phyloP scores from a whole-genome alignment of 1,139 yeast species.

The Meyerozyma carpophila region DNA sequence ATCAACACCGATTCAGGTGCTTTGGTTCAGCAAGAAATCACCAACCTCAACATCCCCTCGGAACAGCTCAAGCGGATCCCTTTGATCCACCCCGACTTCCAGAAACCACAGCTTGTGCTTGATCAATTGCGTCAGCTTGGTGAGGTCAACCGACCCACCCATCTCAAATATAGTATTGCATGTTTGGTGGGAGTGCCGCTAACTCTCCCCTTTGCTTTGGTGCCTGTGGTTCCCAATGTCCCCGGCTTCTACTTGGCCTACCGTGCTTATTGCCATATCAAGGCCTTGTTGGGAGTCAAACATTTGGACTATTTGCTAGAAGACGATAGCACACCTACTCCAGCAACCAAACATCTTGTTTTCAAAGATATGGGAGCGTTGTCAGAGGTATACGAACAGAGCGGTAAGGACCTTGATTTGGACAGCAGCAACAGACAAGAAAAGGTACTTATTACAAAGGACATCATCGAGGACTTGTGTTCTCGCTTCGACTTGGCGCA shows the following conservation, averaged over 20 bases:
- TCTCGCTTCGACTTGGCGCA: slow-evolving; percentile 27
- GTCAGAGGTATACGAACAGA: slow-evolving; percentile 15
- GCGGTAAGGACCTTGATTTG: not conserved
- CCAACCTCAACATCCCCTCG: slow-evolving; percentile 21
- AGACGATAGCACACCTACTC: slow-evolving; percentile 1
- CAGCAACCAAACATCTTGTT: slow-evolving; percentile 19
- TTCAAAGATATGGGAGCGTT: slow-evolving; percentile 16
- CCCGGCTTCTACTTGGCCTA: slow-evolving; percentile 88
- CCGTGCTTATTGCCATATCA: slow-evolving; percentile 78
- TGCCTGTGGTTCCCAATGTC: slow-evolving; percentile 91
- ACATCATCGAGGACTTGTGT: slow-evolving; percentile 27
- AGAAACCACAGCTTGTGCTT: slow-evolving; percentile 25
- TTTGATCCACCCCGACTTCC: slow-evolving; percentile 37
- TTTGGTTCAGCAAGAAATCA: slow-evolving; percentile 29
- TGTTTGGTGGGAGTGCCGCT: slow-evolving; percentile 69
- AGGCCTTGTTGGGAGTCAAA: slow-evolving; percentile 71
- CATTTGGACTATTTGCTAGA: slow-evolving; percentile 54
- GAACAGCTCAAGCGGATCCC: slow-evolving; percentile 38
- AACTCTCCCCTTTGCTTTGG: slow-evolving; percentile 70
- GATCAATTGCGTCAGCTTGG: slow-evolving; percentile 26
- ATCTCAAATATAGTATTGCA: slow-evolving; percentile 28
- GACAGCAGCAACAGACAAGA: slow-evolving; percentile 19
- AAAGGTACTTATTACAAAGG: slow-evolving; percentile 23
- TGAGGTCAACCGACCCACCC: slow-evolving; percentile 22
- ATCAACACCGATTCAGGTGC: slow-evolving; percentile 4